phyloP scores from a whole-genome alignment of 2,329 filamentous ascomycete genomes.

The Ophiostoma ulmi region DNA sequence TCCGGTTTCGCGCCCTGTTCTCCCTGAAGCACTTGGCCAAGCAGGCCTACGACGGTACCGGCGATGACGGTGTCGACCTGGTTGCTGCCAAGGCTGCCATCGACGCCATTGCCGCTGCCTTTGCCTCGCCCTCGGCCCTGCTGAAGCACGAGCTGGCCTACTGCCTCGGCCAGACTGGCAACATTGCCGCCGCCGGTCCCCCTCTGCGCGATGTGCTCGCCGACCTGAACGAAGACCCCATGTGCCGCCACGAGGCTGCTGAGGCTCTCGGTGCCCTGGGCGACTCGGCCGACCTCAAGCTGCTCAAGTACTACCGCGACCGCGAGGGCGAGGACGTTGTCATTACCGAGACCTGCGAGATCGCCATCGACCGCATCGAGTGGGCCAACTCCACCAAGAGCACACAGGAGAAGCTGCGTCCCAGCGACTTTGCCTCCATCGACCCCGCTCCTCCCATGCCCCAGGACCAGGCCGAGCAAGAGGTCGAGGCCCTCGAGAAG shows the following conservation, averaged over 20 bases:
- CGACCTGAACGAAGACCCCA: slow-evolving; percentile 77
- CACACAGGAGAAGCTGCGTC: slow-evolving; percentile 61
- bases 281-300: slow-evolving; percentile 63
- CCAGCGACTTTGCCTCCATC: slow-evolving; percentile 88
- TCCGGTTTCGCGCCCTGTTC: slow-evolving; percentile 94
- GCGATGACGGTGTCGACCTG: slow-evolving; percentile 27
- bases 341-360: slow-evolving; percentile 93
- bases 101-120: slow-evolving; percentile 81
- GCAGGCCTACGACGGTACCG: slow-evolving; percentile 43
- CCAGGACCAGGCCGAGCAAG: slow-evolving; percentile 44
- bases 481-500: slow-evolving; percentile 60
- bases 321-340: slow-evolving; percentile 69
- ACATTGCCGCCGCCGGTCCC: slow-evolving; percentile 62
- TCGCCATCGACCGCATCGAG: slow-evolving; percentile 87
- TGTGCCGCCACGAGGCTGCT: slow-evolving; percentile 94
- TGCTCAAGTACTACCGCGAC: slow-evolving; percentile 70
- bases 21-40: slow-evolving; percentile 91
- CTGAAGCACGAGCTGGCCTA: slow-evolving; percentile 97
- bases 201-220: slow-evolving; percentile 69
- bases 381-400: slow-evolving; percentile 77
- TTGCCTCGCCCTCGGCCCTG: slow-evolving; percentile 77
- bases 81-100: slow-evolving; percentile 52
- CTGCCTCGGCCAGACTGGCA: slow-evolving; percentile 86
- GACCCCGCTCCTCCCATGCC: slow-evolving; percentile 89
- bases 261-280: slow-evolving; percentile 89